A percentile compares a stretch with the other conserved stretches of the same genome.
Evolutionary conservation across 768 basidiomycete species (phyloP).

Genomic region (Termitomyces sp.): DNA sequence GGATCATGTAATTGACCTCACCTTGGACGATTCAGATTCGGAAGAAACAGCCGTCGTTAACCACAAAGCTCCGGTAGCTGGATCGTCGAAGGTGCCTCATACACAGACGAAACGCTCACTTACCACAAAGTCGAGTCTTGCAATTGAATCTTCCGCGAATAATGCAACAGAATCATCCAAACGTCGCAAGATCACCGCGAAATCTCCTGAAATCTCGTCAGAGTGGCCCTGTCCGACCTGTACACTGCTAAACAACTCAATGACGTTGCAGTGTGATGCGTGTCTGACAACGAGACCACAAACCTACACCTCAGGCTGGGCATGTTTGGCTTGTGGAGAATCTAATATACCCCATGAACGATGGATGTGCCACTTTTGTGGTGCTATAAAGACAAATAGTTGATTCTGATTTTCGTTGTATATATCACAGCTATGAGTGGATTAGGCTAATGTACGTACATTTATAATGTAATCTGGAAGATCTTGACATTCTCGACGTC

Average conservation of each 20-base stretch:
- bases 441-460: background rate
- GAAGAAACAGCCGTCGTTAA: slow-evolving; percentile 29
- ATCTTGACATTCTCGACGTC: slow-evolving; percentile 39
- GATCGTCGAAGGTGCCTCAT: slow-evolving; percentile 20
- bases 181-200: slow-evolving; percentile 2
- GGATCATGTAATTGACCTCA: slow-evolving; percentile 60
- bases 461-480: slow-evolving; percentile 34
- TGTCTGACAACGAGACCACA: slow-evolving; percentile 40
- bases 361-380: slow-evolving; percentile 78
- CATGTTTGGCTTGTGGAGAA: slow-evolving; percentile 63
- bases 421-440: background rate
- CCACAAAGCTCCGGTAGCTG: slow-evolving; percentile 16
- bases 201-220: background rate
- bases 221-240: slow-evolving; percentile 58
- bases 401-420: slow-evolving; percentile 14
- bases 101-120: slow-evolving; percentile 7
- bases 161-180: background rate
- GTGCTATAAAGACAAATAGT: slow-evolving; percentile 51
- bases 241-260: slow-evolving; percentile 59
- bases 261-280: slow-evolving; percentile 54
- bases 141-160: background rate
- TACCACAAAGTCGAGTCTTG: slow-evolving; percentile 1
- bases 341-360: slow-evolving; percentile 56
- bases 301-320: slow-evolving; percentile 47
- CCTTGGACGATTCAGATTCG: slow-evolving; percentile 33